Conservation (phyloP, 768 basidiomycete species). For the Inosperma sp. region DNA sequence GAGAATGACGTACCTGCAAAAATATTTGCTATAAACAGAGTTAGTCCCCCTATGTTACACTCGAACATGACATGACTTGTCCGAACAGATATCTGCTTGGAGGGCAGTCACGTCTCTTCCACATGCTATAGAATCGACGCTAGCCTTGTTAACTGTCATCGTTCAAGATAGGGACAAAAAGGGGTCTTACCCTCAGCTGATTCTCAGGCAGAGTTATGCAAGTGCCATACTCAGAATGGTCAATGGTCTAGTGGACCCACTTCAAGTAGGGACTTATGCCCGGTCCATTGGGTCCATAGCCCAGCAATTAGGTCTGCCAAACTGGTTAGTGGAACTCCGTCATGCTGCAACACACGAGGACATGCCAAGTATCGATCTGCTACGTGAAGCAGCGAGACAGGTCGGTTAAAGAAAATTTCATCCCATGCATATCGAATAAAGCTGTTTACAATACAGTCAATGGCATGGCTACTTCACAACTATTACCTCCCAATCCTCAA, state of each 20-base stretch:
- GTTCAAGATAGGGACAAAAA: constrained; percentile 44
- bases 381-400: constrained; percentile 74
- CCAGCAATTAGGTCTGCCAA: constrained; percentile 76
- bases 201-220: constrained; percentile 73
- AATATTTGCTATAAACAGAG: constrained; percentile 57
- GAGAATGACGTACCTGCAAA: constrained; percentile 56
- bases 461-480: constrained; percentile 78
- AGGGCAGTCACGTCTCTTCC: constrained; percentile 69
- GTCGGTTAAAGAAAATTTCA: constrained; percentile 28
- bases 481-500: constrained; percentile 80
- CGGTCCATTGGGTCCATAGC: constrained; percentile 89
- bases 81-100: constrained; percentile 70
- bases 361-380: constrained; percentile 74
- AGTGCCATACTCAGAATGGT: constrained; percentile 83
- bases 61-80: constrained; percentile 6
- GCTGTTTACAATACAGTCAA: constrained; percentile 45
- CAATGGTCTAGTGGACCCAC: constrained; percentile 91
- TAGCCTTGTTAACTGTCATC: constrained; percentile 58
- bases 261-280: constrained; percentile 86
- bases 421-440: not conserved
- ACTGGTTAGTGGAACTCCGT: constrained; percentile 86
- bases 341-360: constrained; percentile 98
- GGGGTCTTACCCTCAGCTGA: constrained; percentile 35
- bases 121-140: constrained; percentile 71
- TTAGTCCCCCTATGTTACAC: constrained; percentile 30